A percentile compares a stretch with the other conserved stretches of the same genome.
phyloP scores from a whole-genome alignment of 306 rosid genomes.

The Erythrophleum fordii region DNA sequence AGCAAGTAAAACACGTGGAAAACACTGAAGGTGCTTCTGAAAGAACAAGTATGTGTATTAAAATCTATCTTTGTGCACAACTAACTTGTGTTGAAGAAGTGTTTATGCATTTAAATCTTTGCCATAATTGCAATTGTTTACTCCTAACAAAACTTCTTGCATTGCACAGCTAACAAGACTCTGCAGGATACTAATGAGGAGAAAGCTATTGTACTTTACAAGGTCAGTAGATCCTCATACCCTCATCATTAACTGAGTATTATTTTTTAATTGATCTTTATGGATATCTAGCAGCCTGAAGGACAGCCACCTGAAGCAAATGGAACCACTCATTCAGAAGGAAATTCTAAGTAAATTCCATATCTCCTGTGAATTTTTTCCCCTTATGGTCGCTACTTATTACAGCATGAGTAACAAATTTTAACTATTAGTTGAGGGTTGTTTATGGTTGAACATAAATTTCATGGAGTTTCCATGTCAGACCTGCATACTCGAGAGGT shows the following conservation, averaged over 20 bases:
- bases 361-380: constrained; percentile 9
- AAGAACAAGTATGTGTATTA: constrained; percentile 24
- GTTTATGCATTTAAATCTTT: not conserved
- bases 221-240: constrained; percentile 55
- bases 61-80: constrained; percentile 36
- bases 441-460: constrained; percentile 4
- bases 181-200: constrained; percentile 73
- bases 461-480: not conserved
- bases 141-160: constrained; percentile 37
- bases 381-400: not conserved
- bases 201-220: constrained; percentile 87
- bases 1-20: constrained; percentile 67
- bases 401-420: constrained; percentile 20
- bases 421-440: constrained; percentile 8
- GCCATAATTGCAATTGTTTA: constrained; percentile 32
- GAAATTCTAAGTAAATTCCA: constrained; percentile 78
- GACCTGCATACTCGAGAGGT: constrained; percentile 12
- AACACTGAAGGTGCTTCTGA: constrained; percentile 61
- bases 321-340: constrained; percentile 64
- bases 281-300: constrained; percentile 69
- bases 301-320: constrained; percentile 66
- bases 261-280: constrained; percentile 36
- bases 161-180: constrained; percentile 63
- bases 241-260: constrained; percentile 12
- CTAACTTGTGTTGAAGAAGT: constrained; percentile 34